phyloP scores from a whole-genome alignment of 768 basidiomycete genomes.

The Pleurotus tuber-regium region DNA sequence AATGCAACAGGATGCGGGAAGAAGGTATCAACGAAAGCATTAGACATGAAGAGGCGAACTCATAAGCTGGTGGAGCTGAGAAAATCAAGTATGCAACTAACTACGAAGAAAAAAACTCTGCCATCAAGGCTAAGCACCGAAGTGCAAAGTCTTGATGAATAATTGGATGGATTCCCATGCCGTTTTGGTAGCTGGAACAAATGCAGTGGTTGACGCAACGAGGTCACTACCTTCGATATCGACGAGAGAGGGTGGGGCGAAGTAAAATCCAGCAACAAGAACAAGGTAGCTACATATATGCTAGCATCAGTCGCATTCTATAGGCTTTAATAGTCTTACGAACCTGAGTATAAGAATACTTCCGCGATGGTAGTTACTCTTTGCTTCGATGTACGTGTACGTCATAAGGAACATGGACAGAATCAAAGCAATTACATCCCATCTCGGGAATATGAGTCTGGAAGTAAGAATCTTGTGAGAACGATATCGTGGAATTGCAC shows the following conservation, averaged over 20 bases:
- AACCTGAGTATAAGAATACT: constrained; percentile 94
- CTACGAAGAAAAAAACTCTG: too few relatives aligned
- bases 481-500: neutral
- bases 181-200: constrained; percentile 36
- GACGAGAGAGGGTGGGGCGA: constrained; percentile 57
- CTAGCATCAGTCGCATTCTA: neutral
- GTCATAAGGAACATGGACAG: constrained; percentile 97
- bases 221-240: constrained; percentile 36
- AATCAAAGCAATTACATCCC: constrained; percentile 95
- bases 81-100: too few relatives aligned
- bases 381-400: constrained; percentile 99
- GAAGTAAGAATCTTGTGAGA: constrained; percentile 2
- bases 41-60: neutral
- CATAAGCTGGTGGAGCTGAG: too few relatives aligned
- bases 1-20: constrained; percentile 3
- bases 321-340: constrained; percentile 5
- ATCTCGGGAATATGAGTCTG: constrained; percentile 96
- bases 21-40: neutral
- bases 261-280: constrained; percentile 89
- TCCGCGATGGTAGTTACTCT: constrained; percentile 96
- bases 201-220: constrained; percentile 16
- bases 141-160: constrained; percentile 23
- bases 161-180: constrained; percentile 38
- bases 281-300: constrained; percentile 75
- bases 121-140: constrained; percentile 16